A percentile compares a stretch with the other conserved stretches of the same genome.
Conservation (phyloP, 2,329 filamentous ascomycete genomes). For the Pseudocercospora musae region DNA sequence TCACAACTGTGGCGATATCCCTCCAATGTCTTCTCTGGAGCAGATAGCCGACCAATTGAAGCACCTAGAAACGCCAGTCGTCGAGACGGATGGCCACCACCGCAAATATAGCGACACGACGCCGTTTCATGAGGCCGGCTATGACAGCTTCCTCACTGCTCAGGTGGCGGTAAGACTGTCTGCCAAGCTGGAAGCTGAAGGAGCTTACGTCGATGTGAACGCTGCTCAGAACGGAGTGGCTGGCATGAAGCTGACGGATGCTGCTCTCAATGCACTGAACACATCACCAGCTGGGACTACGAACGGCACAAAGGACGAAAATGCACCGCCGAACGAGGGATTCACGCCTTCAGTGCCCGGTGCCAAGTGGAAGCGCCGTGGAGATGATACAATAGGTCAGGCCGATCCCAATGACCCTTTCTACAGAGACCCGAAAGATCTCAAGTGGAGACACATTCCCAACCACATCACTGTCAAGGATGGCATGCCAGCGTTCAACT, state of each 20-base stretch:
- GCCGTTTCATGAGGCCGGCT: conserved; percentile 60
- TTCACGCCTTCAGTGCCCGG: conserved; percentile 31
- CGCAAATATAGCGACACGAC: conserved; percentile 40
- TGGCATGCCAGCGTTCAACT: conserved; percentile 50
- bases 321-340: conserved; percentile 1
- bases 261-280: conserved; percentile 7
- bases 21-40: conserved; percentile 48
- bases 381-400: conserved; percentile 28
- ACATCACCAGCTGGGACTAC: conserved; percentile 4
- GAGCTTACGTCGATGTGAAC: conserved; percentile 32
- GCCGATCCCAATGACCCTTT: conserved; percentile 27
- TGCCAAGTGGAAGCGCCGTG: conserved; percentile 30
- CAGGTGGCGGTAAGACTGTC: conserved; percentile 57
- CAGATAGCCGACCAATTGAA: conserved; percentile 47
- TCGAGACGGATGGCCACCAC: conserved; percentile 40
- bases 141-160: conserved; percentile 60
- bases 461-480: conserved; percentile 33
- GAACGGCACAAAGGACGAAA: conserved; percentile 7
- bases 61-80: conserved; percentile 38
- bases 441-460: conserved; percentile 16
- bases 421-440: conserved; percentile 26
- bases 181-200: conserved; percentile 47
- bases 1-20: conserved; percentile 52
- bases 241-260: conserved; percentile 16
- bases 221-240: conserved; percentile 15